Evolutionary conservation across 2,329 filamentous ascomycete genomes (phyloP).

Genomic region (Elsinoe australis): DNA sequence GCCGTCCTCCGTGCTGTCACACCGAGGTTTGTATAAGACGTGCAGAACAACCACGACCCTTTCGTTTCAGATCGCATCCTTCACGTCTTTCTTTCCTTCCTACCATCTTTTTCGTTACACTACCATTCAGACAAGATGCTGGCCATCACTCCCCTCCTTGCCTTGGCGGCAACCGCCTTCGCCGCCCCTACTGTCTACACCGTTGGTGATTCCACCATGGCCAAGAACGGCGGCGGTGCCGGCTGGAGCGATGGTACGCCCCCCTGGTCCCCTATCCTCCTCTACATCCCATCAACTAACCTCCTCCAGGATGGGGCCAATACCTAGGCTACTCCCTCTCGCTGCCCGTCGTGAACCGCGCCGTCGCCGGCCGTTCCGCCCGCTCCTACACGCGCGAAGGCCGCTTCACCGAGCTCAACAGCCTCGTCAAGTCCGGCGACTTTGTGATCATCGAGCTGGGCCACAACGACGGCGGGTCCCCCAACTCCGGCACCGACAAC

Average conservation of each 20-base stretch:
- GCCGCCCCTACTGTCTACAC: conserved; percentile 42
- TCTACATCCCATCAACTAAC: not conserved
- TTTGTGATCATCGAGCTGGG: conserved; percentile 65
- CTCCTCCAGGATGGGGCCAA: conserved; percentile 51
- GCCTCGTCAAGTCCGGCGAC: conserved; percentile 49
- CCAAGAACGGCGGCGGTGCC: conserved; percentile 39
- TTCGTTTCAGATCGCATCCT: conserved; percentile 14
- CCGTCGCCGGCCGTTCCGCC: conserved; percentile 58
- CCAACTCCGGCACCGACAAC: conserved; percentile 48
- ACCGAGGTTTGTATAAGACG: not conserved
- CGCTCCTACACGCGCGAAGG: conserved; percentile 60
- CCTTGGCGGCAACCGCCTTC: conserved; percentile 11
- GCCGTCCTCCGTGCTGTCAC: not conserved
- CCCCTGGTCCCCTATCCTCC: conserved; percentile 1
- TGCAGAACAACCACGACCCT: conserved; percentile 12
- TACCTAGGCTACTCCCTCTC: conserved; percentile 49
- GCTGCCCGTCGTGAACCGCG: conserved; percentile 52
- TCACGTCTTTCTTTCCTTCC: conserved; percentile 3
- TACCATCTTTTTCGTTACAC: not conserved
- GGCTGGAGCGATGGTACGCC: conserved; percentile 34
- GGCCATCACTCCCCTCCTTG: conserved; percentile 5
- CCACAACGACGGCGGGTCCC: conserved; percentile 61
- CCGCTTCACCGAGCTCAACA: conserved; percentile 52
- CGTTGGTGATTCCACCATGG: conserved; percentile 58
- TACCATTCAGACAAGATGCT: conserved; percentile 16